A percentile compares a stretch with the other conserved stretches of the same genome.
These are phyloP conservation scores for Talaromyces sp. DNA, from an alignment of 2,329 filamentous ascomycete genomes.

Conservation along the genomic window DNA sequence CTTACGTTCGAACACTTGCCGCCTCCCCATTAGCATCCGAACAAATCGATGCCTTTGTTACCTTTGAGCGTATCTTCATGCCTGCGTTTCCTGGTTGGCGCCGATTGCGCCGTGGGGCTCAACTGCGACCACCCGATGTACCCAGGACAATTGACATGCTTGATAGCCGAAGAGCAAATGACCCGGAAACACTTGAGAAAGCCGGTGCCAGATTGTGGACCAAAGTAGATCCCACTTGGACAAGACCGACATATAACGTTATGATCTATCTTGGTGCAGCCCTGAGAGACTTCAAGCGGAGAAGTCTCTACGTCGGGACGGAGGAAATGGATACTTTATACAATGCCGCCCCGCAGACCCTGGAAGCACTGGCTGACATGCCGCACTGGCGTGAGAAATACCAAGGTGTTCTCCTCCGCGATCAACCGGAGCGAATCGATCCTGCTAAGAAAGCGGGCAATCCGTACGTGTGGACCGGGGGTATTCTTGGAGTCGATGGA, in stretches of 20 bases:
- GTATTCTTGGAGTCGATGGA: slow-evolving; percentile 27
- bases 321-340: slow-evolving; percentile 25
- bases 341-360: slow-evolving; percentile 30
- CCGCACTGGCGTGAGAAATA: slow-evolving; percentile 37
- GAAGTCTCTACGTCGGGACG: slow-evolving; percentile 30
- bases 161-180: slow-evolving; percentile 22
- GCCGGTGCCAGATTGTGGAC: slow-evolving; percentile 29
- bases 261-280: slow-evolving; percentile 41
- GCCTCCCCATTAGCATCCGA: slow-evolving; percentile 55
- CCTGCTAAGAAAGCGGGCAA: slow-evolving; percentile 12
- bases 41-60: slow-evolving; percentile 56
- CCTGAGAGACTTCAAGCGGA: slow-evolving; percentile 31
- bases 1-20: slow-evolving; percentile 65
- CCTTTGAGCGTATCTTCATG: slow-evolving; percentile 77
- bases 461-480: slow-evolving; percentile 31
- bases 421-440: slow-evolving; percentile 23
- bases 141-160: slow-evolving; percentile 27
- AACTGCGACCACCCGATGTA: slow-evolving; percentile 24
- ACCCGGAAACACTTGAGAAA: slow-evolving; percentile 27
- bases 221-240: slow-evolving; percentile 34
- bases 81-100: slow-evolving; percentile 72
- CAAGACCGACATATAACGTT: slow-evolving; percentile 41
- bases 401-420: slow-evolving; percentile 37
- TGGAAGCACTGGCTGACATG: slow-evolving; percentile 32
- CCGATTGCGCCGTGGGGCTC: slow-evolving; percentile 29